A percentile compares a stretch with the other conserved stretches of the same genome.
Evolutionary conservation across 2,329 filamentous ascomycete genomes (phyloP).

Genomic region (Sporothrix brunneoviolacea): DNA sequence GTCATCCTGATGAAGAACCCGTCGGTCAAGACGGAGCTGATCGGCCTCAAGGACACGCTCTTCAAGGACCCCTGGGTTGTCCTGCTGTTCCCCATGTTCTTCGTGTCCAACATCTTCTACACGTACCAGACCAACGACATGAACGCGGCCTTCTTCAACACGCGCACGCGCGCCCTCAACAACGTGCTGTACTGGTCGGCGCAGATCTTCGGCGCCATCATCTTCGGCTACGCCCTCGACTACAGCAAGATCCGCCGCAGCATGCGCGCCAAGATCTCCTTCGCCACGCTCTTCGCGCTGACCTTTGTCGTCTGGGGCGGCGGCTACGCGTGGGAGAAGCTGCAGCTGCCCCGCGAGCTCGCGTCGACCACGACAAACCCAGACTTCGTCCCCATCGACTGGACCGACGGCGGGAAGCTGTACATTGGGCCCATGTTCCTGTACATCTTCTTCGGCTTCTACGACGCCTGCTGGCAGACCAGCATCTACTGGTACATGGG

Average conservation of each 20-base stretch:
- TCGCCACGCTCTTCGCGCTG: conserved; percentile 55
- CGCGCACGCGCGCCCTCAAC: conserved; percentile 67
- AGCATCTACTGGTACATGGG: conserved; percentile 96
- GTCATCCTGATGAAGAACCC: conserved; percentile 89
- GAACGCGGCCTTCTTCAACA: conserved; percentile 65
- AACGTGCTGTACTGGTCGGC: conserved; percentile 70
- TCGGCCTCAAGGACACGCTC: conserved; percentile 69
- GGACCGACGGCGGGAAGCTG: conserved; percentile 48
- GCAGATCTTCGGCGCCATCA: conserved; percentile 68
- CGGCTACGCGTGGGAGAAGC: conserved; percentile 68
- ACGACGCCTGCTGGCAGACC: conserved; percentile 86
- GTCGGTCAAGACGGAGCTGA: conserved; percentile 72
- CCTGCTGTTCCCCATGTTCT: conserved; percentile 74
- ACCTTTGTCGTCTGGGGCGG: conserved; percentile 79
- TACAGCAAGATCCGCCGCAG: conserved; percentile 51
- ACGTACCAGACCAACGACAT: conserved; percentile 68
- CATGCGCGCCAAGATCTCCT: conserved; percentile 58
- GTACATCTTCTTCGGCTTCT: conserved; percentile 87
- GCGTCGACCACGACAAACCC: conserved; percentile 19
- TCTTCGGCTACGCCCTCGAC: conserved; percentile 70
- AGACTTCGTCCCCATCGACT: conserved; percentile 45
- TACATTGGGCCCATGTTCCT: conserved; percentile 79
- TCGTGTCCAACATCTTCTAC: conserved; percentile 74
- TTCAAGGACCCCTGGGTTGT: conserved; percentile 65
- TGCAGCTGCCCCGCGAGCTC: conserved; percentile 45